These are phyloP conservation scores for Corynespora cassiicola DNA, from an alignment of 2,329 filamentous ascomycete genomes.

Conservation along the genomic window DNA sequence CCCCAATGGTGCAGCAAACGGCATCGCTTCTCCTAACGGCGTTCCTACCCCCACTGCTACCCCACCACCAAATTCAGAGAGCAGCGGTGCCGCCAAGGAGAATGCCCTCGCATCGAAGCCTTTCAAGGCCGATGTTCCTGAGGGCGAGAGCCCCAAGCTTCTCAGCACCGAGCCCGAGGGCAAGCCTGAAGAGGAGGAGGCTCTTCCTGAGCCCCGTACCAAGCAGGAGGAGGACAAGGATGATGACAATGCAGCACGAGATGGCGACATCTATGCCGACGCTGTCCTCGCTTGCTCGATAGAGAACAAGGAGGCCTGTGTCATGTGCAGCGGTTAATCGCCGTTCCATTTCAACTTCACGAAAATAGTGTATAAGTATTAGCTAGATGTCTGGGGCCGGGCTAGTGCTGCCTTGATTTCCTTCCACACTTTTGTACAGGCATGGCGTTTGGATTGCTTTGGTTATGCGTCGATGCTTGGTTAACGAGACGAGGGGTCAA, in stretches of 20 bases:
- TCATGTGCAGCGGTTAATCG: slow-evolving; percentile 93
- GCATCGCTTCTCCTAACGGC: slow-evolving; percentile 57
- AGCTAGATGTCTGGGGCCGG: slow-evolving; percentile 17
- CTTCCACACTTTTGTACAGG: slow-evolving; percentile 10
- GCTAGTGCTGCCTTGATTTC: slow-evolving; percentile 22
- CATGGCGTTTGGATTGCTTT: slow-evolving; percentile 7
- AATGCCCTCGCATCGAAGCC: slow-evolving; percentile 66
- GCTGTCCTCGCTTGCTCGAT: slow-evolving; percentile 94
- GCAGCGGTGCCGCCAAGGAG: slow-evolving; percentile 57
- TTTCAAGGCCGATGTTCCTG: slow-evolving; percentile 79
- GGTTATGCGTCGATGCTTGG: slow-evolving; percentile 12
- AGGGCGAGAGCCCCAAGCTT: slow-evolving; percentile 80
- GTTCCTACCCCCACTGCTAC: slow-evolving; percentile 74
- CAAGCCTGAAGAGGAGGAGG: slow-evolving; percentile 66
- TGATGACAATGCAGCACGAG: slow-evolving; percentile 74
- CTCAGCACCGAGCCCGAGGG: slow-evolving; percentile 73
- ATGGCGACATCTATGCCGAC: slow-evolving; percentile 94
- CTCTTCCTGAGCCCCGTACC: slow-evolving; percentile 62
- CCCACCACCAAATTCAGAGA: slow-evolving; percentile 63
- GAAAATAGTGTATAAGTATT: slow-evolving; percentile 14
- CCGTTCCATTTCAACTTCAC: slow-evolving; percentile 1
- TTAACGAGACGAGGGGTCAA: slow-evolving; percentile 25
- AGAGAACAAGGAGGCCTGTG: slow-evolving; percentile 90
- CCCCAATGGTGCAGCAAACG: slow-evolving; percentile 44
- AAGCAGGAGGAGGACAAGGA: slow-evolving; percentile 77